phyloP scores from a whole-genome alignment of 495 filamentous ascomycete species.

The Penicillium silybi region DNA sequence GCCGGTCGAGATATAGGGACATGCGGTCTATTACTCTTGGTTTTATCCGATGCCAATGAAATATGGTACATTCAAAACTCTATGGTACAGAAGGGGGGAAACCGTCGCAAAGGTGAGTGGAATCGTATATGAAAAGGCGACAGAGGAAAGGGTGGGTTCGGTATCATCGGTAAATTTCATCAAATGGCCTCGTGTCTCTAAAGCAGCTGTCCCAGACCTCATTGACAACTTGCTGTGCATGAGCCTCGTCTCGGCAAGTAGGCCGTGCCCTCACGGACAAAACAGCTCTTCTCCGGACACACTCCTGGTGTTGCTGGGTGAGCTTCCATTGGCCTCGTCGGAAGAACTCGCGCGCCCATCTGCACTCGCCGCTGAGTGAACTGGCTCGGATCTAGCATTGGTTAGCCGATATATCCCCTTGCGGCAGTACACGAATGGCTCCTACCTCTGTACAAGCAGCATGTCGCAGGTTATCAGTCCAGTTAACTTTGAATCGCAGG shows the following conservation, averaged over 20 bases:
- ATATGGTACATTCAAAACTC: conserved; percentile 25
- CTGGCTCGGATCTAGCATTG: conserved; percentile 74
- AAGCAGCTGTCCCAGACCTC: conserved; percentile 98
- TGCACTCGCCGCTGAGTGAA: conserved; percentile 88
- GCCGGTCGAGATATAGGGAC: conserved; percentile 14
- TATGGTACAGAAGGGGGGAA: conserved; percentile 20
- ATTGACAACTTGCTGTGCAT: conserved; percentile 85
- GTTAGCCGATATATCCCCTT: background rate
- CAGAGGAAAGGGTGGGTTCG: background rate
- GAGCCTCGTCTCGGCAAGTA: conserved; percentile 76
- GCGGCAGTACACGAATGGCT: background rate
- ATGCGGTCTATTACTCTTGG: conserved; percentile 21
- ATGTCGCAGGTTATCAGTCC: conserved; percentile 72
- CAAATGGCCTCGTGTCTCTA: conserved; percentile 87
- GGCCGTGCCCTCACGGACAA: conserved; percentile 71
- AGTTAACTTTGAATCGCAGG: conserved; percentile 83
- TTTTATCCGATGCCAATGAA: conserved; percentile 16
- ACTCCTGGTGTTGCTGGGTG: conserved; percentile 89
- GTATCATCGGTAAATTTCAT: conserved; percentile 86
- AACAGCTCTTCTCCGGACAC: conserved; percentile 76
- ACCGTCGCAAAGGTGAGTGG: conserved; percentile 2
- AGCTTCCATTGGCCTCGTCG: conserved; percentile 77
- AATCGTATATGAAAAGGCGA: conserved; percentile 6
- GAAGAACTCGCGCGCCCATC: conserved; percentile 85
- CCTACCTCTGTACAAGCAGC: conserved; percentile 91